Percentiles rank a stretch among this genome's conserved stretches.
phyloP scores from a whole-genome alignment of 768 basidiomycete genomes.

The Phylloporus sp. region DNA sequence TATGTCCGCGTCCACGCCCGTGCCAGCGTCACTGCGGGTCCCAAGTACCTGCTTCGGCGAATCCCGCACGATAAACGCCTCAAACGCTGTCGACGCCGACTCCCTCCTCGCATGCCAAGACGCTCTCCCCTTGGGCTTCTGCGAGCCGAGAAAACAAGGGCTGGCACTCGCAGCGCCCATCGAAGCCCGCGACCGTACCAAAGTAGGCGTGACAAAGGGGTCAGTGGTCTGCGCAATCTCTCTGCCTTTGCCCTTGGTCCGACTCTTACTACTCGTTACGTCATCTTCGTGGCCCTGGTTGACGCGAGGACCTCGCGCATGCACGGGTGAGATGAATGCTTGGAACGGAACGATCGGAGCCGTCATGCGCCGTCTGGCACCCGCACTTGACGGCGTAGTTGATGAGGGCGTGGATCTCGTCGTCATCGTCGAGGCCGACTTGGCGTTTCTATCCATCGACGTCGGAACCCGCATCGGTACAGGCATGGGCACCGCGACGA shows the following conservation, averaged over 20 bases:
- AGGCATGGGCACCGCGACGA: neutral
- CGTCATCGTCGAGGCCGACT: neutral
- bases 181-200: neutral
- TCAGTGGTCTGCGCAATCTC: neutral
- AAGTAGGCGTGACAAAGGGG: neutral
- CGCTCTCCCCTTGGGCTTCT: neutral
- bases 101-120: constrained; percentile 5
- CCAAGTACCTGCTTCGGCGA: neutral
- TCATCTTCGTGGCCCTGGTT: neutral
- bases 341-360: constrained; percentile 11
- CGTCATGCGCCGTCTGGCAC: neutral
- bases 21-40: neutral
- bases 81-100: constrained; percentile 14
- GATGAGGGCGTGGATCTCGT: neutral
- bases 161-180: neutral
- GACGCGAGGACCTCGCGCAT: neutral
- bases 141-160: neutral
- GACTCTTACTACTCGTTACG: no score
- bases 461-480: neutral
- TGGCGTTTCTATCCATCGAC: neutral
- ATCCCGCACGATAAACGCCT: constrained; percentile 16
- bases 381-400: neutral
- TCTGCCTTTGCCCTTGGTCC: constrained; percentile 1
- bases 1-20: neutral
- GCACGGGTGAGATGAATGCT: constrained; percentile 21